These are phyloP conservation scores for Podila verticillata DNA, from an alignment of 192 early-diverging fungal genomes.

Conservation along the genomic window DNA sequence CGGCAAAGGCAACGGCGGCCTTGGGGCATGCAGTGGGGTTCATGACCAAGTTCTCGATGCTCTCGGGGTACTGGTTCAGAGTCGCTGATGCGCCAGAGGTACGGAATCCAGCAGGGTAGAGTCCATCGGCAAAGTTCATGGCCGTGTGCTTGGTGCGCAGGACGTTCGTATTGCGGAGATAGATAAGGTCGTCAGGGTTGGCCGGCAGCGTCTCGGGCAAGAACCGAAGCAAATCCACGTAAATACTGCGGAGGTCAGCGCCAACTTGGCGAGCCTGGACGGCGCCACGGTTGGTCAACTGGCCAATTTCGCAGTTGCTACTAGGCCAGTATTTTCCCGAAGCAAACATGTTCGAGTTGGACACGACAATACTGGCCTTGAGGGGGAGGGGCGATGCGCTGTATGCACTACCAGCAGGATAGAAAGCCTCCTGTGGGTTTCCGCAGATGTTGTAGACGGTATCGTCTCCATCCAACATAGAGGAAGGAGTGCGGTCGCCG, in stretches of 20 bases:
- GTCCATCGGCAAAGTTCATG: constrained; percentile 55
- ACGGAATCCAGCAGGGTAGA: constrained; percentile 55
- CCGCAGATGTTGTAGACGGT: constrained; percentile 49
- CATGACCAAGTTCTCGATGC: constrained; percentile 58
- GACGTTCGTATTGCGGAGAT: constrained; percentile 66
- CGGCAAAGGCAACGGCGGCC: constrained; percentile 1
- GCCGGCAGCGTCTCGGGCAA: constrained; percentile 38
- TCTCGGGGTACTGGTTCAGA: constrained; percentile 56
- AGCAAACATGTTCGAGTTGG: constrained; percentile 35
- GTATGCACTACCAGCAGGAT: not conserved
- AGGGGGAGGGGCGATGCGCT: not conserved
- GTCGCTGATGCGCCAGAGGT: constrained; percentile 24
- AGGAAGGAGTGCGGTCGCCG: constrained; percentile 60
- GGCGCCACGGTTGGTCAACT: constrained; percentile 70
- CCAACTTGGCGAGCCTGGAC: constrained; percentile 58
- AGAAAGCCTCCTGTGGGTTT: constrained; percentile 4
- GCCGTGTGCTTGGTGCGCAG: constrained; percentile 67
- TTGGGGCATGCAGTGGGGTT: constrained; percentile 56
- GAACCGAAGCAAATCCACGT: constrained; percentile 59
- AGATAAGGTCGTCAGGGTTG: constrained; percentile 53
- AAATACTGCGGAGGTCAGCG: constrained; percentile 52
- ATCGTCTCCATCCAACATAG: constrained; percentile 47
- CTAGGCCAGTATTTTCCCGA: constrained; percentile 43
- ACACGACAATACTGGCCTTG: constrained; percentile 14
- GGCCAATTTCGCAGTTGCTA: constrained; percentile 63